phyloP scores from a whole-genome alignment of 495 filamentous ascomycete genomes.

The Astrocystis sublimbata region DNA sequence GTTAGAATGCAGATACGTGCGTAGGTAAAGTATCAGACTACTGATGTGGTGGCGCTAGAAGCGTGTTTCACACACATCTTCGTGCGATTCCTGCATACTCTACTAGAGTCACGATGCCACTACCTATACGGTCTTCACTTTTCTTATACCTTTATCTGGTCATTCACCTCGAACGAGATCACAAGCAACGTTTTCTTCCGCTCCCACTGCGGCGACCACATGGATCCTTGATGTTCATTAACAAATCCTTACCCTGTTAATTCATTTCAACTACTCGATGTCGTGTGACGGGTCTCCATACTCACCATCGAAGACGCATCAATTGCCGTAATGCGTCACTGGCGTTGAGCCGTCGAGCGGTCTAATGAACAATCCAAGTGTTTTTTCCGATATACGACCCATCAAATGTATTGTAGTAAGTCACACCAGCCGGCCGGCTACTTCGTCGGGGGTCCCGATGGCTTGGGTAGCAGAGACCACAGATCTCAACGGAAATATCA shows the following conservation, averaged over 20 bases:
- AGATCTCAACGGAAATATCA: not conserved
- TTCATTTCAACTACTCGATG: not conserved
- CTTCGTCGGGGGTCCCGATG: not conserved
- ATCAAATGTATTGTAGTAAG: too few species aligned
- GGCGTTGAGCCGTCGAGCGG: not conserved
- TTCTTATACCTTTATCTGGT: not conserved
- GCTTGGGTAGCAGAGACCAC: not conserved
- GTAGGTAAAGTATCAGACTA: conserved; percentile 1
- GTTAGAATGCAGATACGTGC: not conserved
- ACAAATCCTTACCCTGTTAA: not conserved
- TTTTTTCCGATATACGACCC: too few species aligned
- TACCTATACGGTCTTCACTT: too few species aligned
- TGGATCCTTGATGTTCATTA: not conserved
- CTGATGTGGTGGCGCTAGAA: not conserved
- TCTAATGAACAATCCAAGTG: not conserved
- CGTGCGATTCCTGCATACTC: not conserved
- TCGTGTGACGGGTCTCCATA: not conserved
- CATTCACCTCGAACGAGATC: not conserved
- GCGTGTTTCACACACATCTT: not conserved
- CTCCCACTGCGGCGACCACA: not conserved
- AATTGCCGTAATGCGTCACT: not conserved
- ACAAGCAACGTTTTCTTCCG: not conserved
- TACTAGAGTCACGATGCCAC: too few species aligned
- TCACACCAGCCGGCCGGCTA: not conserved
- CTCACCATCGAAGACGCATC: not conserved